These are phyloP conservation scores for Scheffersomyces stipitis DNA, from an alignment of 805 yeast genomes.

Conservation along the genomic window DNA sequence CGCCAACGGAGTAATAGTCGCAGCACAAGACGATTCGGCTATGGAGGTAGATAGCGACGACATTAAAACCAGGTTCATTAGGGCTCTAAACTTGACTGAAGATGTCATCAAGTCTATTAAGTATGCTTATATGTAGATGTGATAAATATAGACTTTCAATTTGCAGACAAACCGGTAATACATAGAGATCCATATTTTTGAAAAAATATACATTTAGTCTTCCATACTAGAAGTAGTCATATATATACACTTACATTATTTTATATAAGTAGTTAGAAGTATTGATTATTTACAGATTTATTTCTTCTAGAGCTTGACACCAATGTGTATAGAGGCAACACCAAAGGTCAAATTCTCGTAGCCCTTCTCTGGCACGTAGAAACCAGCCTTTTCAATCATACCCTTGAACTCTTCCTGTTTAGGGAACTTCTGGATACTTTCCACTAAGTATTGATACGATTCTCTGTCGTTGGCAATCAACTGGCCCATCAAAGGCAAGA, in stretches of 20 bases:
- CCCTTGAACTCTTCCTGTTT: constrained; percentile 84
- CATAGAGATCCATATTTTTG: too few species aligned
- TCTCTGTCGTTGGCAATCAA: constrained; percentile 93
- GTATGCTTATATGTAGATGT: neutral
- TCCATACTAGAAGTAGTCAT: constrained; percentile 1
- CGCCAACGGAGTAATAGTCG: constrained; percentile 27
- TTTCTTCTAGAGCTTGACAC: constrained; percentile 74
- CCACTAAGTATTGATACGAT: constrained; percentile 94
- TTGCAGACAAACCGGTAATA: too few species aligned
- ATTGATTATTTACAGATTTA: constrained; percentile 1
- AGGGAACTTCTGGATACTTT: constrained; percentile 90
- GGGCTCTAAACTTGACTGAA: constrained; percentile 31
- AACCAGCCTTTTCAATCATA: constrained; percentile 95
- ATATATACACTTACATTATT: constrained; percentile 5
- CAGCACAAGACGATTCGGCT: constrained; percentile 14
- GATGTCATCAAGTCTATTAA: constrained; percentile 23
- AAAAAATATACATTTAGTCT: constrained; percentile 2
- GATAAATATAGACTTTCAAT: too few species aligned
- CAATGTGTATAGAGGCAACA: constrained; percentile 93
- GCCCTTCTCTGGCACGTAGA: constrained; percentile 81
- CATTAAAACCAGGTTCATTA: constrained; percentile 16
- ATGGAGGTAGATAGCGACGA: constrained; percentile 20
- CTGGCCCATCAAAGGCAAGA: constrained; percentile 93
- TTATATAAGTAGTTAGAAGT: constrained; percentile 1
- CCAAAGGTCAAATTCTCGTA: constrained; percentile 95